Evolutionary conservation across 768 basidiomycete genomes (phyloP).

Genomic region (Crepidotus variabilis): DNA sequence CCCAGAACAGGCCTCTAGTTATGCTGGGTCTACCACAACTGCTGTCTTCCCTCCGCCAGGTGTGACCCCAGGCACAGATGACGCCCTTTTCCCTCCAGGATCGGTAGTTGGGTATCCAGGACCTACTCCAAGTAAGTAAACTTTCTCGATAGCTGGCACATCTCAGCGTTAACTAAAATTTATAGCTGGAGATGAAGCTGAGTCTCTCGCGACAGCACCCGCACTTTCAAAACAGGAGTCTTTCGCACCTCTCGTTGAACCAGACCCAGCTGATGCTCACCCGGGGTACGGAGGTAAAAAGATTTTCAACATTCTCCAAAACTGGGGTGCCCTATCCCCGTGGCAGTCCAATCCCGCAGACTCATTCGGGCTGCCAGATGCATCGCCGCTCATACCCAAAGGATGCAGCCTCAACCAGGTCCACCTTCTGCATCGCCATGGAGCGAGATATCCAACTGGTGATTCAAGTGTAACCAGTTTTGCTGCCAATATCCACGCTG

Average conservation of each 20-base stretch:
- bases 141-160: background rate
- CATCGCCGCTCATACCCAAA: constrained; percentile 41
- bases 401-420: constrained; percentile 45
- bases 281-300: constrained; percentile 2
- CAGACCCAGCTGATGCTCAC: constrained; percentile 24
- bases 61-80: constrained; percentile 30
- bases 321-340: constrained; percentile 48
- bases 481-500: constrained; percentile 41
- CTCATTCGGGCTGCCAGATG: constrained; percentile 45
- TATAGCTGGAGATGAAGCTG: constrained; percentile 40
- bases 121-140: constrained; percentile 41
- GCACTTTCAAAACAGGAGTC: constrained; percentile 29
- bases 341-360: constrained; percentile 40
- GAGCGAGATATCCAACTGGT: constrained; percentile 56
- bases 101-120: constrained; percentile 43
- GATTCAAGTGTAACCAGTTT: constrained; percentile 42
- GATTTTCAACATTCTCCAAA: constrained; percentile 40
- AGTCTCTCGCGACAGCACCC: constrained; percentile 39
- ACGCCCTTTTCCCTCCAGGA: constrained; percentile 38
- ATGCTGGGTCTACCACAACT: constrained; percentile 38
- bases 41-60: constrained; percentile 39
- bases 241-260: constrained; percentile 39
- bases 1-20: constrained; percentile 27
- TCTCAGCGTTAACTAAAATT: background rate
- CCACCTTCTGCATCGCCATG: constrained; percentile 68